These are phyloP conservation scores for Nicotiana obtusifolia DNA, from an alignment of 257 asterid species.

Conservation along the genomic window DNA sequence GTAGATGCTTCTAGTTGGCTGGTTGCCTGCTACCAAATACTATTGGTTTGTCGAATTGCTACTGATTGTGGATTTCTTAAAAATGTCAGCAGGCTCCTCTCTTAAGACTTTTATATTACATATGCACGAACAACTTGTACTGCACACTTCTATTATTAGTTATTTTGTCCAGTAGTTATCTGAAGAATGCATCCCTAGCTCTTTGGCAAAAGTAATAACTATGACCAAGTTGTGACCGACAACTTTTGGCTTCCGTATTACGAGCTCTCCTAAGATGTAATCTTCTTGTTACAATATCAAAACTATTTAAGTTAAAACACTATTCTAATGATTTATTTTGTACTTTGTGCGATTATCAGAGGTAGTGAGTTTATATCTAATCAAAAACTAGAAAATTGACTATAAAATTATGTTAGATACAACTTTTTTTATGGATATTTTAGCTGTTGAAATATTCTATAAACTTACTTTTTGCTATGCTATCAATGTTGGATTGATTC, in stretches of 20 bases:
- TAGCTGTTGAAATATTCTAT: no score
- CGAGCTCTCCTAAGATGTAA: background rate
- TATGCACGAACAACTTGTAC: background rate
- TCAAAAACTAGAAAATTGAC: no score
- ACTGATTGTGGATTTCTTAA: background rate
- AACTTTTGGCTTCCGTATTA: background rate
- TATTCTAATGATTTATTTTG: no score
- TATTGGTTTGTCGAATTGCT: background rate
- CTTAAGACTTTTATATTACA: background rate
- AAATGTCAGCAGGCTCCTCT: background rate
- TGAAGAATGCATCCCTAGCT: background rate
- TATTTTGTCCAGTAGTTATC: background rate
- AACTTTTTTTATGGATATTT: no score
- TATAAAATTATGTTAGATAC: no score
- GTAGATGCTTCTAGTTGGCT: conserved; percentile 17
- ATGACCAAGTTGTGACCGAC: no score
- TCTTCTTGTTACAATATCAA: background rate
- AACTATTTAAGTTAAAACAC: no score
- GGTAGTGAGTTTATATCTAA: no score
- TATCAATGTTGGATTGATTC: no score
- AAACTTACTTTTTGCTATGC: no score
- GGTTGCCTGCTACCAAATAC: background rate
- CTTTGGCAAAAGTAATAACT: no score
- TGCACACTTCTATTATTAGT: background rate
- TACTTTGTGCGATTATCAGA: no score